Conservation (phyloP, 345 rosid species). For the Eutrema japonicum region DNA sequence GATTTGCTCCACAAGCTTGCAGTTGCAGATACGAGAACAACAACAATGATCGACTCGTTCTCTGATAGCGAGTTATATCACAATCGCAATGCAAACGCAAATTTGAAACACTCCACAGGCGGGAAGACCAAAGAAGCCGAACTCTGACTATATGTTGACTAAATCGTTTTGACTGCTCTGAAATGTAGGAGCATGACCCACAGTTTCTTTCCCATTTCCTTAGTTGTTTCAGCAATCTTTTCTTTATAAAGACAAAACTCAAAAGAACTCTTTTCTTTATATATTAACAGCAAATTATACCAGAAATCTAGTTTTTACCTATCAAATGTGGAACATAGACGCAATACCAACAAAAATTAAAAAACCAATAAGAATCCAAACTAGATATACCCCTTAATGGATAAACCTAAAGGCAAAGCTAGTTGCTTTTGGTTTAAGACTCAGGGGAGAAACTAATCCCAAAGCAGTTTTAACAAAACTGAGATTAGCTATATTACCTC, state of each 20-base stretch:
- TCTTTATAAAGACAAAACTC: background rate
- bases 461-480: constrained; percentile 26
- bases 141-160: background rate
- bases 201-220: constrained; percentile 1
- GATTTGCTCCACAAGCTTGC: constrained; percentile 64
- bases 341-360: constrained; percentile 29
- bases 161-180: background rate
- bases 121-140: background rate
- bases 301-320: constrained; percentile 20
- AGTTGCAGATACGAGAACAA: constrained; percentile 25
- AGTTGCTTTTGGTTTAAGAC: constrained; percentile 28
- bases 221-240: background rate
- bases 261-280: constrained; percentile 10
- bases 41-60: background rate
- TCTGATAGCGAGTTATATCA: background rate
- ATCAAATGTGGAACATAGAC: constrained; percentile 17
- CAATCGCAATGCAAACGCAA: background rate
- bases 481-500: constrained; percentile 30
- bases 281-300: constrained; percentile 4
- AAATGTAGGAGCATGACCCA: constrained; percentile 17
- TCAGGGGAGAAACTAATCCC: constrained; percentile 31
- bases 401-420: constrained; percentile 31
- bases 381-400: constrained; percentile 21
- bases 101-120: background rate
- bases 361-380: constrained; percentile 34